Evolutionary conservation across 306 rosid genomes (phyloP).

Genomic region (Glycine tomentella): DNA sequence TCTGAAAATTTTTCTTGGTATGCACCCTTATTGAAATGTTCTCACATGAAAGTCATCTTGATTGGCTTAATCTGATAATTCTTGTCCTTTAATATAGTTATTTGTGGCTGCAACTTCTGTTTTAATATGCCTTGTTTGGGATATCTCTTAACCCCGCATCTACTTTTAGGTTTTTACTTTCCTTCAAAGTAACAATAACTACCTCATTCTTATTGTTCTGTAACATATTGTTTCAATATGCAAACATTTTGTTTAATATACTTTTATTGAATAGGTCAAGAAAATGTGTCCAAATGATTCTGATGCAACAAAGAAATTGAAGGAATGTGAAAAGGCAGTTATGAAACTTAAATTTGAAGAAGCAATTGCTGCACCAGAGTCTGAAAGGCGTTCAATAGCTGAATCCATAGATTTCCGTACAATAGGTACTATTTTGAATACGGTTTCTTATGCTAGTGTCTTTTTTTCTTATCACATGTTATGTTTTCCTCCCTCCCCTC

Average conservation of each 20-base stretch:
- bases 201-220: conserved; percentile 9
- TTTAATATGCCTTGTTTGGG: conserved; percentile 11
- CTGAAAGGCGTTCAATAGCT: conserved; percentile 68
- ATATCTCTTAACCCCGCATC: conserved; percentile 13
- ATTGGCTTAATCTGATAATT: conserved; percentile 23
- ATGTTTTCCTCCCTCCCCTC: background rate
- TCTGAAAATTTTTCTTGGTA: conserved; percentile 28
- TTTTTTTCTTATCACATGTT: conserved; percentile 6
- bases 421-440: conserved; percentile 70
- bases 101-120: conserved; percentile 2
- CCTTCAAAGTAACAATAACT: background rate
- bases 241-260: conserved; percentile 21
- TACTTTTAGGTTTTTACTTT: background rate
- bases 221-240: conserved; percentile 10
- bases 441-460: conserved; percentile 25
- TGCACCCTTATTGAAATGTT: conserved; percentile 25
- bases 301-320: conserved; percentile 89
- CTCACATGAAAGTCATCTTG: conserved; percentile 20
- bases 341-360: conserved; percentile 95
- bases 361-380: conserved; percentile 80
- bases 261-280: conserved; percentile 72
- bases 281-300: conserved; percentile 88
- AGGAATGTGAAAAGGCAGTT: conserved; percentile 97
- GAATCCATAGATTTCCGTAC: conserved; percentile 77
- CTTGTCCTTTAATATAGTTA: background rate